A percentile compares a stretch with the other conserved stretches of the same genome.
Evolutionary conservation across 2,329 filamentous ascomycete genomes (phyloP).

Genomic region (Monilinia vaccinii-corymbosi): DNA sequence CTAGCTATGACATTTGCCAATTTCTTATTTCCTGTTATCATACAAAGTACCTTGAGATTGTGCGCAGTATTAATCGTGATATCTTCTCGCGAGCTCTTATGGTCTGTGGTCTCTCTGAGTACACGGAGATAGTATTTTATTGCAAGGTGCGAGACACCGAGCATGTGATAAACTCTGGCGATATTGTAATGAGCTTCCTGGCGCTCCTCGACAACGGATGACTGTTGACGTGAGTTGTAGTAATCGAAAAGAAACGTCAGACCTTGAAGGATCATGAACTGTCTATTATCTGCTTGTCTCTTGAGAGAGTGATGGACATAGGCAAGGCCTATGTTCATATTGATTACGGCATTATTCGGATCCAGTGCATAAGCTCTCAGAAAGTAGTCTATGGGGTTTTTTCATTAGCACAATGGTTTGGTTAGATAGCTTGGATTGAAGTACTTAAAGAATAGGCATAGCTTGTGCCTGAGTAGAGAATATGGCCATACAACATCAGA

Average conservation of each 20-base stretch:
- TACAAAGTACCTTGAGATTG: conserved; percentile 60
- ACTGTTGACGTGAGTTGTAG: conserved; percentile 46
- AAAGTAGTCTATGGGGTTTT: conserved; percentile 60
- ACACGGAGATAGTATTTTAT: conserved; percentile 56
- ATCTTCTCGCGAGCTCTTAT: conserved; percentile 37
- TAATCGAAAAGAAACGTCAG: conserved; percentile 73
- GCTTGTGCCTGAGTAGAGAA: conserved; percentile 73
- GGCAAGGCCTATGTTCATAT: conserved; percentile 70
- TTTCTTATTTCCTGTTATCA: conserved; percentile 51
- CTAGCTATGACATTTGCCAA: conserved; percentile 53
- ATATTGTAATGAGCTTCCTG: conserved; percentile 81
- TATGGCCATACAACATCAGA: conserved; percentile 82
- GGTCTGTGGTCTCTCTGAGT: conserved; percentile 31
- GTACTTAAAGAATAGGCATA: conserved; percentile 73
- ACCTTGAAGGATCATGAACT: conserved; percentile 79
- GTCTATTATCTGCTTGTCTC: conserved; percentile 79
- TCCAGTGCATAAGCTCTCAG: conserved; percentile 67
- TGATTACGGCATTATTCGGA: conserved; percentile 66
- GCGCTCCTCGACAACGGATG: conserved; percentile 34
- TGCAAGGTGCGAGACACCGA: conserved; percentile 66
- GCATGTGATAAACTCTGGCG: conserved; percentile 63
- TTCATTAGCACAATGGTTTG: background rate
- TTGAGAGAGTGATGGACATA: conserved; percentile 89
- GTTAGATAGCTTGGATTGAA: background rate
- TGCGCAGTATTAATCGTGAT: conserved; percentile 64